phyloP scores from a whole-genome alignment of 352 stramenopile genomes.

The Phytopythium delawarense region DNA sequence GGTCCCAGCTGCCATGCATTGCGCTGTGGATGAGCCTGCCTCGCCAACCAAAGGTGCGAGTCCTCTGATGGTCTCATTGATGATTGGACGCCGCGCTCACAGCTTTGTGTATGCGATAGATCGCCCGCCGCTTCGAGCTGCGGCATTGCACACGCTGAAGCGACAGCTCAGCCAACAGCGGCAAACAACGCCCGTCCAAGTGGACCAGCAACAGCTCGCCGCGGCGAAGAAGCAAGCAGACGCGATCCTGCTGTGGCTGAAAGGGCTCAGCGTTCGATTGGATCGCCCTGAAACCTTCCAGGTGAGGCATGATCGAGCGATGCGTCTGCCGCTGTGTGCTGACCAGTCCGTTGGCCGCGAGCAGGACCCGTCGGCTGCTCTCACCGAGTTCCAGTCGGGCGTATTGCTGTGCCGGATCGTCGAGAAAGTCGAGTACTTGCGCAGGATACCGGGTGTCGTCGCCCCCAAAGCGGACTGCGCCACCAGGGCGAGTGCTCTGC shows the following conservation, averaged over 20 bases:
- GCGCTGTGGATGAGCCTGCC: neutral
- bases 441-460: slow-evolving; percentile 37
- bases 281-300: slow-evolving; percentile 21
- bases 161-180: neutral
- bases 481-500: slow-evolving; percentile 50
- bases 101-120: neutral
- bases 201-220: neutral
- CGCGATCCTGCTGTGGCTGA: slow-evolving; percentile 37
- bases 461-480: slow-evolving; percentile 5
- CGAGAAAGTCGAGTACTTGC: slow-evolving; percentile 65
- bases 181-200: neutral
- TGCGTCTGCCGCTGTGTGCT: neutral
- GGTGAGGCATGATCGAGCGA: slow-evolving; percentile 14
- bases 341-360: neutral
- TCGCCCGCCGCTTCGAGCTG: neutral
- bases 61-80: too few species aligned
- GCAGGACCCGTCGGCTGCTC: slow-evolving; percentile 19
- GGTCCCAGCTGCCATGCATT: neutral
- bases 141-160: neutral
- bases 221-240: neutral
- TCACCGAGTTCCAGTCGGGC: slow-evolving; percentile 57
- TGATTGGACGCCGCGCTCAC: neutral
- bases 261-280: slow-evolving; percentile 27
- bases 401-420: slow-evolving; percentile 63
- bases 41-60: neutral